Percentiles rank a stretch among this genome's conserved stretches.
Conservation (phyloP, 148 eudicot genomes). For the Chenopodium quinoa region DNA sequence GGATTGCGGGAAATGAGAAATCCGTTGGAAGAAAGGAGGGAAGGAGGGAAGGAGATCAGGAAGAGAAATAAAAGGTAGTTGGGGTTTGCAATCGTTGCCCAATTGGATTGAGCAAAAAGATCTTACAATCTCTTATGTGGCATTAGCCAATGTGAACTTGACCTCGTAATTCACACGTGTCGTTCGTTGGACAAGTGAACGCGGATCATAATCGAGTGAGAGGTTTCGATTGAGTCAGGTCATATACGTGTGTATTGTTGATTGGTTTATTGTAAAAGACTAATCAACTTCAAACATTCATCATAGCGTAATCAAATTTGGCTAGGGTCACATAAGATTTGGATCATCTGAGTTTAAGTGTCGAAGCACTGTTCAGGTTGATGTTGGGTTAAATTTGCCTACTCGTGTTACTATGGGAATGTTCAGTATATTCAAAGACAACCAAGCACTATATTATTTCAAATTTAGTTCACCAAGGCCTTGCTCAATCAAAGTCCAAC, state of each 20-base stretch:
- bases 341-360: no score
- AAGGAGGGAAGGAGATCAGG: not conserved
- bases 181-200: no score
- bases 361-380: no score
- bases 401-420: not conserved
- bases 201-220: no score
- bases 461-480: not conserved
- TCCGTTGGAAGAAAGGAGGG: constrained; percentile 2
- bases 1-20: not conserved
- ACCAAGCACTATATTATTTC: not conserved
- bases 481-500: no score
- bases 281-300: no score
- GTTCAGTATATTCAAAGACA: not conserved
- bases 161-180: not conserved
- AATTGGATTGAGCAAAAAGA: constrained; percentile 13
- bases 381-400: not conserved
- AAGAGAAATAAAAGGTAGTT: constrained; percentile 4
- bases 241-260: no score
- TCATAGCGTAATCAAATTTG: no score
- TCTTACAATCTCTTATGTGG: constrained; percentile 21
- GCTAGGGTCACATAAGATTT: no score
- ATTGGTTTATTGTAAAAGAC: no score
- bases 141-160: not conserved
- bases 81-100: constrained; percentile 10
- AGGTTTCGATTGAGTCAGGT: no score